phyloP scores from a whole-genome alignment of 164 flowering plant species.

The Vitis amurensis region DNA sequence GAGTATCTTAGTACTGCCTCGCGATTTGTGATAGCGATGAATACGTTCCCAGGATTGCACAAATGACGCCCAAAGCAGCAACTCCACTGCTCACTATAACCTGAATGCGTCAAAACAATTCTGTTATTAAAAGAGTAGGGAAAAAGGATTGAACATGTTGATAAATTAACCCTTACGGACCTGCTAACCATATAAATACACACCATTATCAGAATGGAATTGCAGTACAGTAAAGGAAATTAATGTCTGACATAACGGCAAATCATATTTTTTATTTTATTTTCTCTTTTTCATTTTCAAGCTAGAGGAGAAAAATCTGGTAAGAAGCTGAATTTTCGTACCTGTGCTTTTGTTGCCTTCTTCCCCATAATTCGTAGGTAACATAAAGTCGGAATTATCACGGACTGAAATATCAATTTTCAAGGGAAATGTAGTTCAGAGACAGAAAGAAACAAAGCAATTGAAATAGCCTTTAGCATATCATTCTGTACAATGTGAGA shows the following conservation, averaged over 20 bases:
- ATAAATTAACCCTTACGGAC: not conserved
- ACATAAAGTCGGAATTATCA: conserved; percentile 74
- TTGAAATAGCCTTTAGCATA: too few relatives aligned
- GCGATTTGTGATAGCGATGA: conserved; percentile 46
- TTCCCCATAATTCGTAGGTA: conserved; percentile 57
- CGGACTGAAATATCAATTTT: conserved; percentile 40
- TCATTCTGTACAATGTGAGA: too few relatives aligned
- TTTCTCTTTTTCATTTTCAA: not conserved
- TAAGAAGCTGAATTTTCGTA: conserved; percentile 11
- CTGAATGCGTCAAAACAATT: conserved; percentile 28
- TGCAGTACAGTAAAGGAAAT: too few relatives aligned
- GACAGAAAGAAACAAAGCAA: too few relatives aligned
- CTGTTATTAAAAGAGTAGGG: not conserved
- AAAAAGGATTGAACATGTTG: not conserved
- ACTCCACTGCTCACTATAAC: conserved; percentile 31
- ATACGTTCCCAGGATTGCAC: conserved; percentile 61
- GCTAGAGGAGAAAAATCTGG: not conserved
- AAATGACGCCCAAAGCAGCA: conserved; percentile 42
- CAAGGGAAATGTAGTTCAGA: not conserved
- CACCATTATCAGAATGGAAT: too few relatives aligned
- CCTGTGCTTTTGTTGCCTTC: conserved; percentile 66
- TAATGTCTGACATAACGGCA: not conserved
- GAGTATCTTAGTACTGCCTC: conserved; percentile 26
- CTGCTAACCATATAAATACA: not conserved
- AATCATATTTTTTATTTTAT: not conserved